Evolutionary conservation across 148 eudicot genomes (phyloP), one percentile per base, ranked within the genome.

Genomic region (Euryodendron excelsum): DNA sequence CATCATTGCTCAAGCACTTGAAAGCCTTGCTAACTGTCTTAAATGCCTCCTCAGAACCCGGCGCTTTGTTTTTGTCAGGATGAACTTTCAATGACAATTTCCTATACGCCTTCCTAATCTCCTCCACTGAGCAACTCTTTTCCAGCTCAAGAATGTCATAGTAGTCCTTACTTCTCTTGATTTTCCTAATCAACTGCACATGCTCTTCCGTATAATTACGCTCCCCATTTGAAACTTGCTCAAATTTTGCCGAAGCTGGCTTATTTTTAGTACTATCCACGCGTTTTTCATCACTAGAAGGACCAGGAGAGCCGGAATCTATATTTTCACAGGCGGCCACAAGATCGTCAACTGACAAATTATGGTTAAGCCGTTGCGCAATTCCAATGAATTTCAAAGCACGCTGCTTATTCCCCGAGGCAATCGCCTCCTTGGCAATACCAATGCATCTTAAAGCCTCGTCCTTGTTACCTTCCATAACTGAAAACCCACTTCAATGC

Each of bases 61-160:
- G 95, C 4, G 99, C 97, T 84, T 93, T 91, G 76, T 96, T 96
- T 85, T 96, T 96, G 82, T 96, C 99, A 4, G 98, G 99, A 81
- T 96, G 99, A 80, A 96, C 99, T 81, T 96, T 96, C 84, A 96
- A 84, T 0, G 99, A 96, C 81, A 96, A 48, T 70, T 96, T 96
- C 80, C 97, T 85, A 85, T 96, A 96, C 0, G 98, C 99, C 90
- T 89, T 96, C 81, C 89, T 82, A 79, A 93, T 87, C 87, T 96
- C 99, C 70, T 93, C 99, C 37, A 87, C 91, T 0, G 94, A 80
- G 73, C 94, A 89, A 14, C 91, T 84, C 86, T 88, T 96, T 41
- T 90, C 98, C 59, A 96, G 75, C n/a, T 97, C 93, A 69, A 96
- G 90, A 31, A 93, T 83, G 1, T 92, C 87, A 65, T 96, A 96